Base-by-base conservation (phyloP, 2,329 filamentous ascomycete genomes). In the Hypoxylon sp. region DNA sequence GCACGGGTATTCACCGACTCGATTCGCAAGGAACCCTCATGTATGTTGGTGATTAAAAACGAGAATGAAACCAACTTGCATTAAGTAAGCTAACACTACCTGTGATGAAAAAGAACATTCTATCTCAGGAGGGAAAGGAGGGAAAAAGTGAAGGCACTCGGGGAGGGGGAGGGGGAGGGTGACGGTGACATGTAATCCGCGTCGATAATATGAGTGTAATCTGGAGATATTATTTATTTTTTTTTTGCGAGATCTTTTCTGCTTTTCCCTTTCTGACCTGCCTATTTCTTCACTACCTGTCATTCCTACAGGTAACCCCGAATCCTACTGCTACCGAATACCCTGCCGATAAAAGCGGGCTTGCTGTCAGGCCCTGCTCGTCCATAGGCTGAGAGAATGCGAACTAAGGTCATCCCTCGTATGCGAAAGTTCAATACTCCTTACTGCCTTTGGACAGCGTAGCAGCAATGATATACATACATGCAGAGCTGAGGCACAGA, bases 301-400 rank as follows among this genome's bases (percentile, higher is more conserved):
- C 51, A 63, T 62, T 61, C 55, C 61, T 35, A 51, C 55, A 27
- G 14, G 57, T 46, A 56, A 50, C 53, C 51, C 40, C 17, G 44
- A 20, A 68, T 62, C 58, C 66, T 60, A 62, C 27, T 64, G 64
- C 61, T 63, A 60, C 64, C n/a, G 20, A 55, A 56, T 48, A 14
- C 65, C 61, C 37, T 56, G 60, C 53, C 35, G 31, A 40, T 30
- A 64, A 69, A 65, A 64, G 66, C 54, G 66, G 66, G 33, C 20
- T 40, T 22, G 27, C 33, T n/a, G 25, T 31, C 22, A 27, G 48
- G 56, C 46, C 27, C 53, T 53, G 33, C n/a, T 42, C 42, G 25
- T 59, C 31, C 5, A 67, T 67, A 55, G 64, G 67, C 37, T 44
- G 25, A 35, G 40, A n/a, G 31, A 58, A 58, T 33, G 53, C 60